These are phyloP conservation scores for Geotrichum histeridarum DNA, from an alignment of 1,139 yeast species.

Conservation along the genomic window DNA sequence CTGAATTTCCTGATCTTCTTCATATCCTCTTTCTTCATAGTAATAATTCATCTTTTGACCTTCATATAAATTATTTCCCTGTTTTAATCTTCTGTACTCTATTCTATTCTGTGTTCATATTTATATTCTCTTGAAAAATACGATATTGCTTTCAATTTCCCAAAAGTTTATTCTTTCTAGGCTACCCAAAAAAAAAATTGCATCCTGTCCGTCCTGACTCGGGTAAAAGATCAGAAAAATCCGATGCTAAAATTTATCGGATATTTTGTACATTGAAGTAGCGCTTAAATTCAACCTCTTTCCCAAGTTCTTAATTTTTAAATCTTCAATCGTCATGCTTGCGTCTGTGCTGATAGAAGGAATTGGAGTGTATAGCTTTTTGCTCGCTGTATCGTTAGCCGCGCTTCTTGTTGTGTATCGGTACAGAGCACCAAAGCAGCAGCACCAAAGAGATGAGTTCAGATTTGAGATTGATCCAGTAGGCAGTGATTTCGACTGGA, in stretches of 20 bases:
- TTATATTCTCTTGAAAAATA: neutral
- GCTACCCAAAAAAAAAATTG: no score
- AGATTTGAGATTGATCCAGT: neutral
- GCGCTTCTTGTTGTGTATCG: neutral
- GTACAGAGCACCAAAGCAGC: slow-evolving; percentile 45
- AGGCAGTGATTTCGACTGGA: slow-evolving; percentile 42
- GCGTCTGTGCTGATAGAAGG: neutral
- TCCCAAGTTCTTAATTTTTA: no score
- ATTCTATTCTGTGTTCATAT: neutral
- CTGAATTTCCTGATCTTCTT: neutral
- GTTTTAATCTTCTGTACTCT: neutral
- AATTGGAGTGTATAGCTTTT: neutral
- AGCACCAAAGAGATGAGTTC: slow-evolving; percentile 23
- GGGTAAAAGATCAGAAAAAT: no score
- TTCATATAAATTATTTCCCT: neutral
- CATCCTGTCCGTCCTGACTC: no score
- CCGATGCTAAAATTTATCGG: no score
- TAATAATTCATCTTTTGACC: neutral
- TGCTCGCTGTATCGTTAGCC: neutral
- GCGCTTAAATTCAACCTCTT: no score
- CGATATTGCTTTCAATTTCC: neutral
- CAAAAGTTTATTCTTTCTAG: slow-evolving; percentile 19
- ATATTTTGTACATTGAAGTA: no score
- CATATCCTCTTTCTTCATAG: neutral
- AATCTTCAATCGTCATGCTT: neutral